phyloP scores from a whole-genome alignment of 257 asterid genomes.

The Solanum chaucha region DNA sequence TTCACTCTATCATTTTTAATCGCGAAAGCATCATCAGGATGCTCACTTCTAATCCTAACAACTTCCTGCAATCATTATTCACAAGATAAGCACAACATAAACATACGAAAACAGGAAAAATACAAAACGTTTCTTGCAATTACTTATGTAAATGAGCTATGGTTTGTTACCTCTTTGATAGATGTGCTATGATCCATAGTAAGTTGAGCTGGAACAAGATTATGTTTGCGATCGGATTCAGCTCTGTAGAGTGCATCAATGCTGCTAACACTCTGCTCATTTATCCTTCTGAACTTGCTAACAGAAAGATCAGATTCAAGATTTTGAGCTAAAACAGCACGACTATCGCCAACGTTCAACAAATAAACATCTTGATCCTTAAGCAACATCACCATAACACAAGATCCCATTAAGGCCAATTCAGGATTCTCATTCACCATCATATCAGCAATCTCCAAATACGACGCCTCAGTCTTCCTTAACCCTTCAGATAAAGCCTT shows the following conservation, averaged over 20 bases:
- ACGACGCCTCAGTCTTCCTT: slow-evolving; percentile 67
- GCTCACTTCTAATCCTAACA: slow-evolving; percentile 58
- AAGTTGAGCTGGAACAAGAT: slow-evolving; percentile 55
- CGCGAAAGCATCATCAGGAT: slow-evolving; percentile 65
- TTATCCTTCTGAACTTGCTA: slow-evolving; percentile 18
- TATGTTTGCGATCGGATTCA: slow-evolving; percentile 44
- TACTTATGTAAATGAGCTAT: neutral
- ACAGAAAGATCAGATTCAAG: slow-evolving; percentile 25
- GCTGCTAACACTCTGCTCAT: slow-evolving; percentile 7
- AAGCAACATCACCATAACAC: slow-evolving; percentile 90
- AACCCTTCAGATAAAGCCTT: slow-evolving; percentile 75
- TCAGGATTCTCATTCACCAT: slow-evolving; percentile 86
- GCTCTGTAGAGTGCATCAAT: slow-evolving; percentile 34
- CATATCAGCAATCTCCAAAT: slow-evolving; percentile 75
- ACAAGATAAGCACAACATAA: neutral
- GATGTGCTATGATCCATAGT: slow-evolving; percentile 86
- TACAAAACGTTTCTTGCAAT: neutral
- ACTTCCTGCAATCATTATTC: slow-evolving; percentile 51
- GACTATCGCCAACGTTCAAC: slow-evolving; percentile 90
- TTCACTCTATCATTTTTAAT: slow-evolving; percentile 69
- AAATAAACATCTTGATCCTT: slow-evolving; percentile 82
- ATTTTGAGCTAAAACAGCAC: slow-evolving; percentile 69
- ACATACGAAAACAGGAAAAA: neutral
- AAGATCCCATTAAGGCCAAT: slow-evolving; percentile 93
- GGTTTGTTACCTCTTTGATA: slow-evolving; percentile 48